A percentile compares a stretch with the other conserved stretches of the same genome.
phyloP scores from a whole-genome alignment of 768 basidiomycete species.

The Rhodotorula toruloides region DNA sequence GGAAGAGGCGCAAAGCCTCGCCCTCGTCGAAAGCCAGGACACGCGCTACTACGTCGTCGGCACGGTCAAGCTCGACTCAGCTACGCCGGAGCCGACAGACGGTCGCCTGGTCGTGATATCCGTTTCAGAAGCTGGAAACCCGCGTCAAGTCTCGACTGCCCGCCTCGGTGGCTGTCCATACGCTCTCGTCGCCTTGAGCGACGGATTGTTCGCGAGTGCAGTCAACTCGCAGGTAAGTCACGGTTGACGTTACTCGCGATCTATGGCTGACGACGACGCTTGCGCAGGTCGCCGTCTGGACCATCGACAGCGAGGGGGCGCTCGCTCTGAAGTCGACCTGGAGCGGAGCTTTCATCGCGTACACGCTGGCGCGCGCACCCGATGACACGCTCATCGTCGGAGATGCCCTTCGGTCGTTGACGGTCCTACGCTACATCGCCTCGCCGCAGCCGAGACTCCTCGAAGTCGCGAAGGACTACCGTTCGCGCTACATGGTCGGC shows the following conservation, averaged over 20 bases:
- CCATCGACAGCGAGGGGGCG: neutral
- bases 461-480: slow-evolving; percentile 66
- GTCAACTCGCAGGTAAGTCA: slow-evolving; percentile 29
- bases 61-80: slow-evolving; percentile 43
- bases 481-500: slow-evolving; percentile 66
- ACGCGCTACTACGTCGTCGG: slow-evolving; percentile 49
- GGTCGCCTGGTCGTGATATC: slow-evolving; percentile 34
- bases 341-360: slow-evolving; percentile 78
- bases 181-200: slow-evolving; percentile 51
- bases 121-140: neutral
- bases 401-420: slow-evolving; percentile 74
- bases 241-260: no score
- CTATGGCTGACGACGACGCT: neutral
- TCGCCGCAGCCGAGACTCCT: slow-evolving; percentile 47
- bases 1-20: slow-evolving; percentile 24
- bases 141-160: slow-evolving; percentile 42
- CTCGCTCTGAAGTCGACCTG: slow-evolving; percentile 57
- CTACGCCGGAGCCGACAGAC: slow-evolving; percentile 30
- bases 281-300: neutral
- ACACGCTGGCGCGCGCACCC: slow-evolving; percentile 58
- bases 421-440: slow-evolving; percentile 56
- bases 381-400: slow-evolving; percentile 59
- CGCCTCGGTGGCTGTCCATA: slow-evolving; percentile 65
- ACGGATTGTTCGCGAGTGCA: slow-evolving; percentile 17
- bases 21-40: neutral